Conservation (phyloP, 768 basidiomycete species). For the Serendipita vermifera region DNA sequence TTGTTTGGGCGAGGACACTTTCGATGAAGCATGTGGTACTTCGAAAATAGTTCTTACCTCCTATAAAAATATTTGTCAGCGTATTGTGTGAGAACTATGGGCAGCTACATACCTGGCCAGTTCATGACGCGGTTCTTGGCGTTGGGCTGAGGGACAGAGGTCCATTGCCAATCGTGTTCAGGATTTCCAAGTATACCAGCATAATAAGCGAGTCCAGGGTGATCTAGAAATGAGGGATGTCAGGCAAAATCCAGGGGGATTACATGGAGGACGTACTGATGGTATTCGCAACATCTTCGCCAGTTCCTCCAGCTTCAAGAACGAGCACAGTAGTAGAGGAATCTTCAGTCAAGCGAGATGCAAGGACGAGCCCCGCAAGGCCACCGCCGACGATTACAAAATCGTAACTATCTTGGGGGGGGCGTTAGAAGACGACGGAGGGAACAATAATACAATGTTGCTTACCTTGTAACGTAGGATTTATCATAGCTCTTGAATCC, state of each 20-base stretch:
- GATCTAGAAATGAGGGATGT: slow-evolving; percentile 24
- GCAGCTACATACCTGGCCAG: slow-evolving; percentile 41
- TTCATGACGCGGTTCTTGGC: slow-evolving; percentile 31
- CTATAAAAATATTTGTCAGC: slow-evolving; percentile 10
- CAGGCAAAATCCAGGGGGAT: neutral
- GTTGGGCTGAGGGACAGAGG: slow-evolving; percentile 35
- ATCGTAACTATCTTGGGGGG: slow-evolving; percentile 31
- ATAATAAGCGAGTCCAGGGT: slow-evolving; percentile 41
- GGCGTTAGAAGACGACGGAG: slow-evolving; percentile 2
- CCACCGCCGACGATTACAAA: slow-evolving; percentile 42
- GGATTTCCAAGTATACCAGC: slow-evolving; percentile 34
- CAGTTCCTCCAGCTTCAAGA: slow-evolving; percentile 35
- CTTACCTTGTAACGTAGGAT: neutral
- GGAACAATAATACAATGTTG: neutral
- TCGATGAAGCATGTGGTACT: too few relatives aligned
- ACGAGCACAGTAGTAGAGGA: slow-evolving; percentile 28
- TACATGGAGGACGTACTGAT: slow-evolving; percentile 24
- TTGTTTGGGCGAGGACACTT: too few relatives aligned
- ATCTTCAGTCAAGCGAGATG: slow-evolving; percentile 32
- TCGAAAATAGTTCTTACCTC: too few relatives aligned
- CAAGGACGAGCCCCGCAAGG: slow-evolving; percentile 34
- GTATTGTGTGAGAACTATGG: neutral
- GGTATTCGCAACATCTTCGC: slow-evolving; percentile 25
- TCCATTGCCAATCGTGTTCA: slow-evolving; percentile 44
- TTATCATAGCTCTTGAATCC: slow-evolving; percentile 12